Percentiles rank a stretch among this genome's conserved stretches.
Evolutionary conservation across 2,329 filamentous ascomycete species (phyloP).

Genomic region (Hansfordia pulvinata): DNA sequence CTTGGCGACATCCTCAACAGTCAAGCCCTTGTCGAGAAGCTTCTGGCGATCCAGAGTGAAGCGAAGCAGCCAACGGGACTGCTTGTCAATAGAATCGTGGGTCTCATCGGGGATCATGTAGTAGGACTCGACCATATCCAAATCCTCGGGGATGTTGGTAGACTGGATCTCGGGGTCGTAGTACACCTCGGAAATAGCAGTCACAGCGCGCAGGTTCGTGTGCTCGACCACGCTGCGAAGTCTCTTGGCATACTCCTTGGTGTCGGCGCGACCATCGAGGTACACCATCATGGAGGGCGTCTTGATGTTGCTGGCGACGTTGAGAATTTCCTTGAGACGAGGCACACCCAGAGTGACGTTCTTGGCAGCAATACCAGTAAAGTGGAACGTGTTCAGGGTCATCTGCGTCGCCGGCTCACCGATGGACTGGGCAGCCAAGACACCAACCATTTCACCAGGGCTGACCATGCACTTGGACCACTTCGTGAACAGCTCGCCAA

Average conservation of each 20-base stretch:
- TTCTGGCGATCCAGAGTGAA: constrained; percentile 88
- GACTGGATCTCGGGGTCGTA: constrained; percentile 84
- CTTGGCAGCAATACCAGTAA: constrained; percentile 98
- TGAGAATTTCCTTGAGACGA: constrained; percentile 97
- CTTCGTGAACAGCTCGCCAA: constrained; percentile 80
- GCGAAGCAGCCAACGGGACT: constrained; percentile 92
- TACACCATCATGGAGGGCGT: constrained; percentile 95
- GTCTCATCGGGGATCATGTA: constrained; percentile 82
- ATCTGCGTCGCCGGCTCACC: constrained; percentile 98
- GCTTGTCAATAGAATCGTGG: constrained; percentile 47
- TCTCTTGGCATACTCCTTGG: constrained; percentile 70
- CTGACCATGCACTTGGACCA: constrained; percentile 78
- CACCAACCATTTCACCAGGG: constrained; percentile 97
- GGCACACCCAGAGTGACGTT: constrained; percentile 98
- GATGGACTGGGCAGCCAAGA: constrained; percentile 93
- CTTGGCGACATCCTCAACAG: constrained; percentile 78
- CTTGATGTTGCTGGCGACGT: constrained; percentile 96
- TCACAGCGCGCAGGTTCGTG: constrained; percentile 84
- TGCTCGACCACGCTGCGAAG: constrained; percentile 87
- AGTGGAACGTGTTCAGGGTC: constrained; percentile 99
- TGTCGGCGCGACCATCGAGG: constrained; percentile 48
- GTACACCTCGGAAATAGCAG: constrained; percentile 87
- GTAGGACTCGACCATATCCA: constrained; percentile 92
- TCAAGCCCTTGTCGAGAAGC: constrained; percentile 86
- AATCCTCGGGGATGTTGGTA: constrained; percentile 77